A percentile compares a stretch with the other conserved stretches of the same genome.
Evolutionary conservation across 2,329 filamentous ascomycete species (phyloP).

Genomic region (Fusarium sp.): DNA sequence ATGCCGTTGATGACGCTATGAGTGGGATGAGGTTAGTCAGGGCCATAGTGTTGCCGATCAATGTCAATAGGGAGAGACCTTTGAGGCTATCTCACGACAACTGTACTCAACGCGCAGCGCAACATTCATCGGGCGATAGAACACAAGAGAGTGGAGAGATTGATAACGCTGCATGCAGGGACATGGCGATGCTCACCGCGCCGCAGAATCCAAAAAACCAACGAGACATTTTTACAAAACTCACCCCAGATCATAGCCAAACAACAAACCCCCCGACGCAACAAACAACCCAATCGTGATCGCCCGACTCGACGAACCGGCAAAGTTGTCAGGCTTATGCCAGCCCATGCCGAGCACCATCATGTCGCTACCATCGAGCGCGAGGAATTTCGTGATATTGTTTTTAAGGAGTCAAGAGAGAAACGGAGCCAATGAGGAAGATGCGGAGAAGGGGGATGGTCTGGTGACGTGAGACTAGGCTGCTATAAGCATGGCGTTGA

Average conservation of each 20-base stretch:
- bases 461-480: background rate
- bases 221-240: conserved; percentile 39
- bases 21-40: conserved; percentile 34
- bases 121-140: background rate
- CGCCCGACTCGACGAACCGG: conserved; percentile 75
- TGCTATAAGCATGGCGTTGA: background rate
- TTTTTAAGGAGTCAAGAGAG: background rate
- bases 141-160: too few species aligned
- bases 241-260: conserved; percentile 77
- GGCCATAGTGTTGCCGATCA: background rate
- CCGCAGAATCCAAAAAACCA: conserved; percentile 1
- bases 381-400: background rate
- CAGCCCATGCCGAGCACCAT: conserved; percentile 74
- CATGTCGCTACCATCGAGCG: conserved; percentile 46
- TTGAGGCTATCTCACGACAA: background rate
- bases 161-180: background rate
- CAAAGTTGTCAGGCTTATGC: conserved; percentile 79
- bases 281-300: conserved; percentile 79
- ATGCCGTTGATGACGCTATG: conserved; percentile 71
- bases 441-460: background rate
- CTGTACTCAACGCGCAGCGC: background rate
- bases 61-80: conserved; percentile 6
- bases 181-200: background rate
- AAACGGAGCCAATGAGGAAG: background rate
- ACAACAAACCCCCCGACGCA: conserved; percentile 73